Evolutionary conservation across 1,139 yeast species (phyloP).

Genomic region (Candida sp.): DNA sequence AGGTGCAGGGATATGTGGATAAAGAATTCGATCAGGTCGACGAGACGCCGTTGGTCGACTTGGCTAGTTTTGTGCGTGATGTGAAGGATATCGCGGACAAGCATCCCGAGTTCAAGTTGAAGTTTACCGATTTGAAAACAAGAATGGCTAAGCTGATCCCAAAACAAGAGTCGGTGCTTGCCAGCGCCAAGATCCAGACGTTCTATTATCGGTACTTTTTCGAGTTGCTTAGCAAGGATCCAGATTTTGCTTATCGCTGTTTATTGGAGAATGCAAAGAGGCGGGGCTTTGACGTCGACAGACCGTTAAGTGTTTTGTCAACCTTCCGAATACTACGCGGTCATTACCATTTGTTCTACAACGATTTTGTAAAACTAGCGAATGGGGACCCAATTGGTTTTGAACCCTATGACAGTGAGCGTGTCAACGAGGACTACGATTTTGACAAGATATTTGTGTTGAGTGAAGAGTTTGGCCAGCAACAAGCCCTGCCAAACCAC

Average conservation of each 20-base stretch:
- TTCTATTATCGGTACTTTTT: conserved; percentile 55
- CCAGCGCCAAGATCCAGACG: conserved; percentile 59
- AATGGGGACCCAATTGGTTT: conserved; percentile 51
- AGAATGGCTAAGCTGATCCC: conserved; percentile 49
- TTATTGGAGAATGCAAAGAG: conserved; percentile 48
- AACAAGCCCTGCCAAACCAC: conserved; percentile 4
- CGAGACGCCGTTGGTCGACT: conserved; percentile 20
- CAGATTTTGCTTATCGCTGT: conserved; percentile 29
- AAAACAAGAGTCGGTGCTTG: conserved; percentile 46
- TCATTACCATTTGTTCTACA: conserved; percentile 32
- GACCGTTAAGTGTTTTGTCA: conserved; percentile 46
- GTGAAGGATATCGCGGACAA: conserved; percentile 17
- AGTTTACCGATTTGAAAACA: conserved; percentile 64
- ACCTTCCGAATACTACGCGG: conserved; percentile 39
- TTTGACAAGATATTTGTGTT: conserved; percentile 11
- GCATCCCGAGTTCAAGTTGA: conserved; percentile 22
- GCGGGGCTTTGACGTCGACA: conserved; percentile 52
- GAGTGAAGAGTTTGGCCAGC: conserved; percentile 11
- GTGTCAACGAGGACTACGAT: conserved; percentile 2
- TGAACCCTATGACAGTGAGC: conserved; percentile 35
- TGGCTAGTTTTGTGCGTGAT: conserved; percentile 23
- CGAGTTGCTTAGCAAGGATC: conserved; percentile 32
- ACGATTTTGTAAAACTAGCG: conserved; percentile 51
- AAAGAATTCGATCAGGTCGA: conserved; percentile 11
- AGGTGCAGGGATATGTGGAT: conserved; percentile 19